Conservation (phyloP, 768 basidiomycete genomes). For the Russula virescens region DNA sequence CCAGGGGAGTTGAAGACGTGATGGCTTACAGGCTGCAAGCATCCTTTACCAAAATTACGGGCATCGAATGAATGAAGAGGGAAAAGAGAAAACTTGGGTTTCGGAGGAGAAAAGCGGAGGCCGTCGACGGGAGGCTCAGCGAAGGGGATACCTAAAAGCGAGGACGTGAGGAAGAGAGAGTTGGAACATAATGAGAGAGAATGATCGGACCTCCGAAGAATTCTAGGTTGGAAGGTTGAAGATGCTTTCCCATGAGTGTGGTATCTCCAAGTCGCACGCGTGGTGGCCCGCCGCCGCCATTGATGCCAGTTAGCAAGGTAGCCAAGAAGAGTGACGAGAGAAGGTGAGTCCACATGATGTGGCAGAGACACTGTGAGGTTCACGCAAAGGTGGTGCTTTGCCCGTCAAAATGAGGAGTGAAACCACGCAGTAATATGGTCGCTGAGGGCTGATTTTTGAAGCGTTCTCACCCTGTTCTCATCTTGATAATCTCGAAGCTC, state of each 20-base stretch:
- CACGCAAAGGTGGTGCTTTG: too few species aligned
- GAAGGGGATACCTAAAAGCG: slow-evolving; percentile 31
- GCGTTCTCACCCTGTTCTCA: too few species aligned
- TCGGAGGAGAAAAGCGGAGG: slow-evolving; percentile 30
- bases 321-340: background rate
- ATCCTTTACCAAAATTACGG: slow-evolving; percentile 28
- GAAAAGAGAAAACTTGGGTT: slow-evolving; percentile 23
- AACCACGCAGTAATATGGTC: too few species aligned
- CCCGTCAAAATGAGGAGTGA: too few species aligned
- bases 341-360: background rate
- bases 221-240: slow-evolving; percentile 24
- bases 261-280: slow-evolving; percentile 27
- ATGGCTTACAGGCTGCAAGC: slow-evolving; percentile 27
- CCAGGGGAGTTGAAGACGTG: background rate
- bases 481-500: too few species aligned
- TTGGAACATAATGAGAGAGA: background rate
- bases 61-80: slow-evolving; percentile 30
- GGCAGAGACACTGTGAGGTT: too few species aligned
- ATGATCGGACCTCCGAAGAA: slow-evolving; percentile 30
- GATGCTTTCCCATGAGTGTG: slow-evolving; percentile 24
- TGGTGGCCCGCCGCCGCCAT: background rate
- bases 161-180: background rate
- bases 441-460: too few species aligned
- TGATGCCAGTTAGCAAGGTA: background rate
- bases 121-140: slow-evolving; percentile 32